These are phyloP conservation scores for Talaromyces rugulosus DNA, from an alignment of 2,329 filamentous ascomycete genomes.

Conservation along the genomic window DNA sequence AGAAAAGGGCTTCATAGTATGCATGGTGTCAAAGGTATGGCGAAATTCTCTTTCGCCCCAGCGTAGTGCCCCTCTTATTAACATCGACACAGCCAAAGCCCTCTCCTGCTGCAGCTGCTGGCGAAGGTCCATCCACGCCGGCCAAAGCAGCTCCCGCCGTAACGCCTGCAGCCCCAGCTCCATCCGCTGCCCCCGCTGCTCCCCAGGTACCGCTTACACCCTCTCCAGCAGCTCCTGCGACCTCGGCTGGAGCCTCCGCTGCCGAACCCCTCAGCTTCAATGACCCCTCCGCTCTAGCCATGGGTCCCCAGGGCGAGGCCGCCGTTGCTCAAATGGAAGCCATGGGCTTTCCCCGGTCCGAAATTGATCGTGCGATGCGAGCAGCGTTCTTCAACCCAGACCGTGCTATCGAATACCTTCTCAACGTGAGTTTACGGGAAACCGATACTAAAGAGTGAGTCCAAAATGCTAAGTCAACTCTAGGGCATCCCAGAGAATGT, in stretches of 20 bases:
- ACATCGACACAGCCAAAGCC: slow-evolving; percentile 61
- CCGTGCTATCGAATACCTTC: slow-evolving; percentile 90
- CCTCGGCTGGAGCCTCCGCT: slow-evolving; percentile 40
- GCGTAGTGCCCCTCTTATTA: slow-evolving; percentile 17
- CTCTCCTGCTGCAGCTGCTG: slow-evolving; percentile 22
- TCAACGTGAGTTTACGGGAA: slow-evolving; percentile 61
- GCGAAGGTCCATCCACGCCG: slow-evolving; percentile 36
- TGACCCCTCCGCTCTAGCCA: slow-evolving; percentile 76
- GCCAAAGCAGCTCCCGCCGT: slow-evolving; percentile 30
- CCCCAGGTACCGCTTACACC: slow-evolving; percentile 46
- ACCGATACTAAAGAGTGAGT: too few relatives aligned
- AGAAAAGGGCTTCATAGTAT: slow-evolving; percentile 99
- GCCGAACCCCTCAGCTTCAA: slow-evolving; percentile 48
- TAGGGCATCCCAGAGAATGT: slow-evolving; percentile 88
- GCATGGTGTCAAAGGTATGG: slow-evolving; percentile 91
- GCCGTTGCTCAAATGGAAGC: slow-evolving; percentile 91
- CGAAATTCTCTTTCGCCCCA: not conserved
- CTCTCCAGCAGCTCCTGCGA: slow-evolving; percentile 45
- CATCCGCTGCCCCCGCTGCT: slow-evolving; percentile 43
- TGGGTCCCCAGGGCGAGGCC: slow-evolving; percentile 75
- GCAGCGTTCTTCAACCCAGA: slow-evolving; percentile 97
- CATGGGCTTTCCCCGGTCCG: slow-evolving; percentile 87
- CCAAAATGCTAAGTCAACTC: slow-evolving; percentile 2
- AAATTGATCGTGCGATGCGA: slow-evolving; percentile 91
- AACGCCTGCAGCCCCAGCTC: slow-evolving; percentile 44